Evolutionary conservation across 2,329 filamentous ascomycete species (phyloP), one percentile per base, ranked within the genome.

Genomic region (Emericellopsis cladophorae): DNA sequence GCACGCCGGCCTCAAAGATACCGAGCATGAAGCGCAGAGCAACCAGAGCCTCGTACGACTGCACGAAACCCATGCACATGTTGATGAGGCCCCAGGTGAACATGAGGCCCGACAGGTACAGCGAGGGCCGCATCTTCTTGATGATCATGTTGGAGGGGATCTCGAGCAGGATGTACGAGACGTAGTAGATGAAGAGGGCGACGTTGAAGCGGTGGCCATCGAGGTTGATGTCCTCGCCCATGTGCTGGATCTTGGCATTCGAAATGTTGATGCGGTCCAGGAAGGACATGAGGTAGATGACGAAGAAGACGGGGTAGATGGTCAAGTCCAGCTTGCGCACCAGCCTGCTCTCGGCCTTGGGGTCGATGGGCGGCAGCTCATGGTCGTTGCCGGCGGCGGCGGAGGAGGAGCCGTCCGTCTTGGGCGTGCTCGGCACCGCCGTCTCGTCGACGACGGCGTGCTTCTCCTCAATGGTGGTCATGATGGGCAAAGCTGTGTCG

Each of bases 121-220:
- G 38, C 9, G 58, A 57, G 0, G 67, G 67, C 6, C 58, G 57
- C 29, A 68, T 44, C 40, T 59, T 58, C 34, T 58, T 62, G 45
- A 71, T 59, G 33, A 68, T 41, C 50, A 69, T 62, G 46, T 66
- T 68, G 45, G 62, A 65, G n/a, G 4, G 65, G 64, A 68, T 51
- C 50, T 69, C 65, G 18, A 67, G 58, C 12, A 66, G 45, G 42
- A 67, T 61, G 46, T 67, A 67, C 0, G 62, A 59, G 32, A 67
- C 48, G 45, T 61, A 66, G 48, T 54, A 57, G n/a, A 52, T 47
- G 44, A 55, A 62, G 4, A 67, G 56, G 6, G 60, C 61, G 41
- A 66, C 52, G 45, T 69, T 69, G 50, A 62, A 70, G 21, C 61
- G 56, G 40, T 60, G 61, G 5, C 60, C 63, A 2, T 53, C 48